Evolutionary conservation across 805 yeast species (phyloP).

Genomic region (Hermanozyma aechmeae): DNA sequence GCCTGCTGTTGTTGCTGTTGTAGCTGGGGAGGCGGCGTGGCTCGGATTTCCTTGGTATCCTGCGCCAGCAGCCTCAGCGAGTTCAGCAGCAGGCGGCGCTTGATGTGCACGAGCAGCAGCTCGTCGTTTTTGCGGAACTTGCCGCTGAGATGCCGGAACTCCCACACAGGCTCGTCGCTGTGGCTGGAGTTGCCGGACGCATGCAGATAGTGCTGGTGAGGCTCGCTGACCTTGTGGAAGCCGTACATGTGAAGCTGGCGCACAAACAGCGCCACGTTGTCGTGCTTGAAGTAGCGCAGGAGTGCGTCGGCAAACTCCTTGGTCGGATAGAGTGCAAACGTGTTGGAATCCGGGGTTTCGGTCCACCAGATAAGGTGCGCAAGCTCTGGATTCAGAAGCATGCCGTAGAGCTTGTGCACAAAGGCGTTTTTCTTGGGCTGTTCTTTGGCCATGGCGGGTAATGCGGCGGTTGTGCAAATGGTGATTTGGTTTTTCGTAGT

Average conservation of each 20-base stretch:
- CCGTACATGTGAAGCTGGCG: constrained; percentile 96
- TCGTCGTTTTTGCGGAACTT: constrained; percentile 42
- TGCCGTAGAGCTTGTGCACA: constrained; percentile 37
- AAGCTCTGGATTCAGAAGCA: constrained; percentile 27
- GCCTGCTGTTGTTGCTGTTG: constrained; percentile 6
- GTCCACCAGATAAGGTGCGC: constrained; percentile 36
- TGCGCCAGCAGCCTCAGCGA: constrained; percentile 9
- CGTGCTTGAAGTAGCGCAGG: constrained; percentile 83
- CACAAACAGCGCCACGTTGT: constrained; percentile 87
- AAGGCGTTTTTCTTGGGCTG: constrained; percentile 54
- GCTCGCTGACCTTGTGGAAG: constrained; percentile 68
- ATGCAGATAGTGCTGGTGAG: constrained; percentile 11
- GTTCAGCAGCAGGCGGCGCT: constrained; percentile 37
- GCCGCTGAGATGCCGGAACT: constrained; percentile 45
- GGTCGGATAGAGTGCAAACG: constrained; percentile 58
- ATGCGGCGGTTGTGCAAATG: no score
- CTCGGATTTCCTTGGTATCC: constrained; percentile 1
- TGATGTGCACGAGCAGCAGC: constrained; percentile 33
- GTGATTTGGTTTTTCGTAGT: no score
- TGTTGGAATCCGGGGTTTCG: constrained; percentile 35
- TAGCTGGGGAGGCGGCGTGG: constrained; percentile 1
- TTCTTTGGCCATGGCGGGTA: no score
- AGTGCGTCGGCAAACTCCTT: constrained; percentile 52
- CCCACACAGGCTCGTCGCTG: constrained; percentile 35
- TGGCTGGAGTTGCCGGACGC: constrained; percentile 3